phyloP scores from a whole-genome alignment of 2,329 filamentous ascomycete species.

The Mycogone perniciosa region DNA sequence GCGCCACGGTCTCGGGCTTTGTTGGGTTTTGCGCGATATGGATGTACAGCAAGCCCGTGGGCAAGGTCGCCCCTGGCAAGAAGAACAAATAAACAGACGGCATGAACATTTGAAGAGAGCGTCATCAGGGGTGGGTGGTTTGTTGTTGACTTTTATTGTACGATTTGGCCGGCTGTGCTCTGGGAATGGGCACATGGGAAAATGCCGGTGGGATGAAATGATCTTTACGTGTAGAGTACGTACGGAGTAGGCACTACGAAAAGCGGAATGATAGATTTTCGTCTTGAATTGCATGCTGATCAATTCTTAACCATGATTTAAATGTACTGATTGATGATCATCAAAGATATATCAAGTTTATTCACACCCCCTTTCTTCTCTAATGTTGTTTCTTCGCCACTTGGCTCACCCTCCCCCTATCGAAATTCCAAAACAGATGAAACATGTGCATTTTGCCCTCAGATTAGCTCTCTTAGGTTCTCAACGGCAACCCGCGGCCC shows the following conservation, averaged over 20 bases:
- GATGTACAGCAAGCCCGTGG: constrained; percentile 61
- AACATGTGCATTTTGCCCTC: constrained; percentile 32
- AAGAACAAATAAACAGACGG: constrained; percentile 3
- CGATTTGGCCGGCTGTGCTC: background rate
- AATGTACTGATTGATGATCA: background rate
- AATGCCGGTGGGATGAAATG: background rate
- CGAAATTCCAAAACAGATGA: background rate
- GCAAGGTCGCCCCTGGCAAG: constrained; percentile 21
- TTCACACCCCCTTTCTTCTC: too few species aligned
- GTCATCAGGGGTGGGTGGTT: background rate
- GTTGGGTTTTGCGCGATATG: constrained; percentile 79
- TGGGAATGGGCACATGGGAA: constrained; percentile 2
- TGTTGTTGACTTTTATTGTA: background rate
- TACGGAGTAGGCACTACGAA: constrained; percentile 17
- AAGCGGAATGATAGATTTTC: constrained; percentile 10
- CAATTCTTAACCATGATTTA: background rate
- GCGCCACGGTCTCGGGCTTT: constrained; percentile 77
- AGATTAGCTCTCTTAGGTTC: constrained; percentile 53
- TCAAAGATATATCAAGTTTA: too few species aligned
- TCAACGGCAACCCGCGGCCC: constrained; percentile 41
- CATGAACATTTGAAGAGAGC: background rate
- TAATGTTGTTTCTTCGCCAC: background rate
- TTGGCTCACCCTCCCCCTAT: background rate
- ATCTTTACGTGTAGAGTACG: constrained; percentile 17
- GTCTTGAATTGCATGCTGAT: background rate